These are phyloP conservation scores for Ascocoryne sarcoides DNA, from an alignment of 2,329 filamentous ascomycete species.

Conservation along the genomic window DNA sequence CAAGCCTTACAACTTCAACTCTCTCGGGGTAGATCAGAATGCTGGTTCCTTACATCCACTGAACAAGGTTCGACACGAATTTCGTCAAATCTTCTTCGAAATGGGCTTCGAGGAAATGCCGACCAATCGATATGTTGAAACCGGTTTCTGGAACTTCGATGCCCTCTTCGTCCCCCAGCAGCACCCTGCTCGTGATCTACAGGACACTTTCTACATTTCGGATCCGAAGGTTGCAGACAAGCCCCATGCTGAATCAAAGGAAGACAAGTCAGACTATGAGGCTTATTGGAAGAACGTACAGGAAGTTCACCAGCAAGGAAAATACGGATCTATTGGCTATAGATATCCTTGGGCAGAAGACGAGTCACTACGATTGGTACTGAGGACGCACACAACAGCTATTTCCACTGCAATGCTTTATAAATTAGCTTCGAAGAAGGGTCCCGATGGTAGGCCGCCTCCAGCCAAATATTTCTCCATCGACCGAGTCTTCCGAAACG, in stretches of 20 bases:
- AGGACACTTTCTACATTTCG: conserved; percentile 98
- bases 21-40: conserved; percentile 51
- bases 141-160: conserved; percentile 99
- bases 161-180: conserved; percentile 94
- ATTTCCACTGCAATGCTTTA: conserved; percentile 86
- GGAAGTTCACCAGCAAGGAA: conserved; percentile 81
- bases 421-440: conserved; percentile 74
- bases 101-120: conserved; percentile 99
- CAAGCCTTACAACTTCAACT: conserved; percentile 74
- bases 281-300: conserved; percentile 83
- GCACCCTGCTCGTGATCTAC: conserved; percentile 91
- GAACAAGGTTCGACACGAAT: conserved; percentile 92
- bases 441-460: conserved; percentile 56
- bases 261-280: conserved; percentile 61
- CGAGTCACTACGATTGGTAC: conserved; percentile 77
- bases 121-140: conserved; percentile 86
- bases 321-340: conserved; percentile 93
- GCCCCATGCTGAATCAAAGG: conserved; percentile 47
- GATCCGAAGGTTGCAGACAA: conserved; percentile 71
- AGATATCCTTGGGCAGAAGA: conserved; percentile 87
- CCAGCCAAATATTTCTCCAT: conserved; percentile 96
- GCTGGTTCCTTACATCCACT: conserved; percentile 59
- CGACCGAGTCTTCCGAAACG: conserved; percentile 95
- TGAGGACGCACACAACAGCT: conserved; percentile 93
- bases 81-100: conserved; percentile 97